Base-by-base conservation (phyloP, 371 early-diverging fungal genomes). In the Mortierella sp. region DNA sequence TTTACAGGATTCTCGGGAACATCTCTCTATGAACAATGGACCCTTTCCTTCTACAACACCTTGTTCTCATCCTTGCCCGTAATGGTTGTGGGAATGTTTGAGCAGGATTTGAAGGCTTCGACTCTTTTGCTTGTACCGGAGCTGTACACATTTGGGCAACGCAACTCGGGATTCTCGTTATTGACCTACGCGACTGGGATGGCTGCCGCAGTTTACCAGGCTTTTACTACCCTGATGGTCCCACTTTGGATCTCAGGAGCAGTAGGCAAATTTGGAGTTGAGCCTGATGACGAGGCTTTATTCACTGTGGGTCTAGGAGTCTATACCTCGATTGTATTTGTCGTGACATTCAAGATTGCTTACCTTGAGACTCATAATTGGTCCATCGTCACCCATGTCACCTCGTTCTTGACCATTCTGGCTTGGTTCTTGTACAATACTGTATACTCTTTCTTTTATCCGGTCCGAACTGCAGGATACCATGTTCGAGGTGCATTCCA, bases 1-100 rank as follows among this genome's bases (percentile, higher is more conserved):
- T 90, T 91, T 78, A 91, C 93, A 35, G 95, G 93, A 15, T 96
- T 91, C 82, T 92, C 94, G 43, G 96, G 95, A 75, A 93, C 91
- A 54, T 90, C 92, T 1, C 73, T 96, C 43, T 94, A 92, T 71
- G 94, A 95, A 76, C 86, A 87, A 45, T 94, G 93, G 91, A 92
- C 93, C 0, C 85, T 92, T 34, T 87, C 93, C 9, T 85, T 93
- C 76, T 96, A 95, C 87, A 96, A 96, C 83, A 91, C 93, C 34
- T 65, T 92, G 49, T 96, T 95, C 74, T 91, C 94, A 13, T 88
- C 92, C 8, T 84, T 96, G 68, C 95, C 95, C 0, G 93, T 94
- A 1, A 83, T 96, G 42, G 87, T 93, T 8, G 87, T 95, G 19
- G 96, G 96, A 31, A 88, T 92, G 59, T 93, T 95, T 74, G 96